A percentile compares a stretch with the other conserved stretches of the same genome.
phyloP scores from a whole-genome alignment of 345 rosid genomes.

The Rhodamnia argentea region DNA sequence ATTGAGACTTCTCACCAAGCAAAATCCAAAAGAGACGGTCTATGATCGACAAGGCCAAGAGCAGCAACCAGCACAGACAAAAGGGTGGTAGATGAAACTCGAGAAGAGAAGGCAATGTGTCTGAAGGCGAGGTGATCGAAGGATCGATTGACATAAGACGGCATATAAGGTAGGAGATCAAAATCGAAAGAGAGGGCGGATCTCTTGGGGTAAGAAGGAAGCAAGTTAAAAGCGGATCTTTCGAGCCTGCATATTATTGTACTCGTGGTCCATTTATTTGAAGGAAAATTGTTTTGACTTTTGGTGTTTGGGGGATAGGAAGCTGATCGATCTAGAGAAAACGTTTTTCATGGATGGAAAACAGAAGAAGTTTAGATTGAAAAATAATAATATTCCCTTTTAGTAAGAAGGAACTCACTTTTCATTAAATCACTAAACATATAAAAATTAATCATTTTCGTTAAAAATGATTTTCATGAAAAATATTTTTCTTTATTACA shows the following conservation, averaged over 20 bases:
- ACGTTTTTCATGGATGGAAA: too few species aligned
- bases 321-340: too few species aligned
- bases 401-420: too few species aligned
- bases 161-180: background rate
- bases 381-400: too few species aligned
- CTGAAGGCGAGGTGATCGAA: background rate
- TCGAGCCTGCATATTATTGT: background rate
- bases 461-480: too few species aligned
- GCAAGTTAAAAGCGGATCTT: background rate
- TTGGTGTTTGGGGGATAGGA: too few species aligned
- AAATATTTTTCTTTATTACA: too few species aligned
- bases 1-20: background rate
- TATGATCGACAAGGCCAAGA: background rate
- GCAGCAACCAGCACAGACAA: background rate
- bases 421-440: too few species aligned
- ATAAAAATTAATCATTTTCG: too few species aligned
- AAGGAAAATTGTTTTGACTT: background rate
- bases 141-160: background rate
- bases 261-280: background rate
- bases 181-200: background rate
- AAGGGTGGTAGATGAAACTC: background rate
- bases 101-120: background rate
- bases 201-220: background rate
- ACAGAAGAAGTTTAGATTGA: too few species aligned
- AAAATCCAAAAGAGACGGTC: background rate